Conservation (phyloP, 345 rosid genomes). For the Heritiera littoralis region DNA sequence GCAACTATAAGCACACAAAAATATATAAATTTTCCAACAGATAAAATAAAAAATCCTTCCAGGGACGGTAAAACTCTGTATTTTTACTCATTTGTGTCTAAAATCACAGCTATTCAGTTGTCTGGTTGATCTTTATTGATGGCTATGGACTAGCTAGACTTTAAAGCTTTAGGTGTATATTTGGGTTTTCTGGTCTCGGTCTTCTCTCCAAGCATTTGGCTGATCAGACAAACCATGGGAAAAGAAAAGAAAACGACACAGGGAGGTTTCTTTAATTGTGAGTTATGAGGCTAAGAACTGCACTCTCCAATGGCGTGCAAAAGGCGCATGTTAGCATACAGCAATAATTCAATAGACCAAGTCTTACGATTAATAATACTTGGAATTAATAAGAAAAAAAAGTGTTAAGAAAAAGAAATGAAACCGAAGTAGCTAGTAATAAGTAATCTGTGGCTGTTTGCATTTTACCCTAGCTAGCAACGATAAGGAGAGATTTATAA, state of each 20-base stretch:
- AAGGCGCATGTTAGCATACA: neutral
- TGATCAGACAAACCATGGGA: neutral
- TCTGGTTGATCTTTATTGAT: neutral
- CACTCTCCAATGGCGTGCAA: constrained; percentile 10
- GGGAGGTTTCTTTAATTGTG: constrained; percentile 10
- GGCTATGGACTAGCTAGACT: neutral
- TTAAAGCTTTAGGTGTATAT: neutral
- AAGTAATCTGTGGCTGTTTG: neutral
- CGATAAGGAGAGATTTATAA: neutral
- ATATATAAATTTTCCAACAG: neutral
- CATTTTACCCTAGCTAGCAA: neutral
- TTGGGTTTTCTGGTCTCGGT: neutral
- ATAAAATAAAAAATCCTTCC: neutral
- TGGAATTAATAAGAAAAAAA: neutral
- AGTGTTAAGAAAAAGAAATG: neutral
- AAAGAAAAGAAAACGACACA: constrained; percentile 15
- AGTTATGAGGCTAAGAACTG: constrained; percentile 2
- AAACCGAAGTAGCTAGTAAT: neutral
- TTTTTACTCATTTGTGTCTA: neutral
- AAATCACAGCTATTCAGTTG: neutral
- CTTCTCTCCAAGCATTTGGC: neutral
- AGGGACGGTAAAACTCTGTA: neutral
- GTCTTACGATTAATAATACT: neutral
- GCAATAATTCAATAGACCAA: constrained; percentile 10
- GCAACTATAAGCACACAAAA: neutral